A percentile compares a stretch with the other conserved stretches of the same genome.
Conservation (phyloP, 148 eudicot genomes). For the Rhododendron williamsianum region DNA sequence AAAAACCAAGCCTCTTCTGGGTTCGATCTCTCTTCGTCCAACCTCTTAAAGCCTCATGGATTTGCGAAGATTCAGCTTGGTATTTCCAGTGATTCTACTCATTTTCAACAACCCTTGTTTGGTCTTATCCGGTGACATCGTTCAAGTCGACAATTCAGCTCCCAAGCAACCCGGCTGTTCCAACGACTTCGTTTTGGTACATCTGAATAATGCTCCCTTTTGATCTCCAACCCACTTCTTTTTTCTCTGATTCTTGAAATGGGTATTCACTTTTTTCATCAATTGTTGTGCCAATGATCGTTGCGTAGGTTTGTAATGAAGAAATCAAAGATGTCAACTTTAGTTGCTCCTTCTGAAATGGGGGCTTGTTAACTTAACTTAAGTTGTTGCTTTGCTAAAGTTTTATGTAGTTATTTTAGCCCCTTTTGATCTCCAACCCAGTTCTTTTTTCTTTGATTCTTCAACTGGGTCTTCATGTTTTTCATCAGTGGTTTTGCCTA, state of each 20-base stretch:
- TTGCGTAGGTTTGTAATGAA: not conserved
- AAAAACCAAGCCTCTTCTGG: not conserved
- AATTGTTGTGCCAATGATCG: not conserved
- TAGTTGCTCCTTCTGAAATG: not conserved
- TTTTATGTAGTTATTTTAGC: not conserved
- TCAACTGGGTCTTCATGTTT: slow-evolving; percentile 25
- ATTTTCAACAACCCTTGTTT: slow-evolving; percentile 15
- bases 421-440: slow-evolving; percentile 20
- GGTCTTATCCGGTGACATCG: slow-evolving; percentile 71
- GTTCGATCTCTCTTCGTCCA: not conserved
- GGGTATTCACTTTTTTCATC: not conserved
- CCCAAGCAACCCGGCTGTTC: slow-evolving; percentile 88
- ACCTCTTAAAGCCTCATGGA: slow-evolving; percentile 29
- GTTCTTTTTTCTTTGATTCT: slow-evolving; percentile 16
- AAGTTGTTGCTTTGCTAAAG: not conserved
- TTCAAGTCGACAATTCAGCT: slow-evolving; percentile 61
- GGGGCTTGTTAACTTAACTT: too few relatives aligned
- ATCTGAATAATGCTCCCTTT: slow-evolving; percentile 7
- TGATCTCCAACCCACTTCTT: slow-evolving; percentile 15
- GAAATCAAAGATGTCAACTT: not conserved
- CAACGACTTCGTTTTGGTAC: slow-evolving; percentile 77
- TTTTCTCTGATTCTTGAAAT: not conserved
- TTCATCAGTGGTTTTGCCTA: not conserved
- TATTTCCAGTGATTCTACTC: slow-evolving; percentile 18
- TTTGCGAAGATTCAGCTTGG: slow-evolving; percentile 21